Conservation (phyloP, 2,329 filamentous ascomycete genomes). For the Xylariaceae sp. region DNA sequence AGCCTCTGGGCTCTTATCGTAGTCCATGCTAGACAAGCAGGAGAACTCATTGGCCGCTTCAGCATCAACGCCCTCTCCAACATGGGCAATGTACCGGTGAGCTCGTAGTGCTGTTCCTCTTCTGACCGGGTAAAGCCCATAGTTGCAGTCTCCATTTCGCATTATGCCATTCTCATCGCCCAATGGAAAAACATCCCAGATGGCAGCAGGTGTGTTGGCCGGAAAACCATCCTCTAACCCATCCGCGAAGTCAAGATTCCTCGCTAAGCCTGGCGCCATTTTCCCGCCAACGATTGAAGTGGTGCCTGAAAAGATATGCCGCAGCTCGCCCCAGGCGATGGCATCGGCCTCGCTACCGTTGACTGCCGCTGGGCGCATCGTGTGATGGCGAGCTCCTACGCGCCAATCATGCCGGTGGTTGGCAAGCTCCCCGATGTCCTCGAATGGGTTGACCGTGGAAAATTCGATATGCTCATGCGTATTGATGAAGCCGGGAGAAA, state of each 20-base stretch:
- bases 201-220: slow-evolving; percentile 12
- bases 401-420: slow-evolving; percentile 31
- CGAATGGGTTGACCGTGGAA: slow-evolving; percentile 23
- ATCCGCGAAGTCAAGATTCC: slow-evolving; percentile 27
- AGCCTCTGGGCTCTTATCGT: slow-evolving; percentile 17
- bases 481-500: slow-evolving; percentile 31
- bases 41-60: slow-evolving; percentile 28
- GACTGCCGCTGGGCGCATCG: slow-evolving; percentile 16
- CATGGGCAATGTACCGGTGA: slow-evolving; percentile 25
- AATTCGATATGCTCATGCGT: slow-evolving; percentile 29
- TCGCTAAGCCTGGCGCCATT: slow-evolving; percentile 25
- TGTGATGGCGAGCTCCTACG: slow-evolving; percentile 20
- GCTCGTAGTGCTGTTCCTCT: slow-evolving; percentile 10
- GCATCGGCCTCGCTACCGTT: slow-evolving; percentile 23
- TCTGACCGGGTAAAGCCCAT: slow-evolving; percentile 20
- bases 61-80: slow-evolving; percentile 27
- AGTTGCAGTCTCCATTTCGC: slow-evolving; percentile 27
- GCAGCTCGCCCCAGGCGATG: slow-evolving; percentile 27
- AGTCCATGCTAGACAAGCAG: slow-evolving; percentile 25
- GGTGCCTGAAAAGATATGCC: slow-evolving; percentile 29
- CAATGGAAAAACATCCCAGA: slow-evolving; percentile 27
- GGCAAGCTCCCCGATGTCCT: slow-evolving; percentile 20
- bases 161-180: slow-evolving; percentile 21
- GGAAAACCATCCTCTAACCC: slow-evolving; percentile 22
- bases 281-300: slow-evolving; percentile 27